These are phyloP conservation scores for Coniochaeta hoffmannii DNA, from an alignment of 2,329 filamentous ascomycete genomes.

Conservation along the genomic window DNA sequence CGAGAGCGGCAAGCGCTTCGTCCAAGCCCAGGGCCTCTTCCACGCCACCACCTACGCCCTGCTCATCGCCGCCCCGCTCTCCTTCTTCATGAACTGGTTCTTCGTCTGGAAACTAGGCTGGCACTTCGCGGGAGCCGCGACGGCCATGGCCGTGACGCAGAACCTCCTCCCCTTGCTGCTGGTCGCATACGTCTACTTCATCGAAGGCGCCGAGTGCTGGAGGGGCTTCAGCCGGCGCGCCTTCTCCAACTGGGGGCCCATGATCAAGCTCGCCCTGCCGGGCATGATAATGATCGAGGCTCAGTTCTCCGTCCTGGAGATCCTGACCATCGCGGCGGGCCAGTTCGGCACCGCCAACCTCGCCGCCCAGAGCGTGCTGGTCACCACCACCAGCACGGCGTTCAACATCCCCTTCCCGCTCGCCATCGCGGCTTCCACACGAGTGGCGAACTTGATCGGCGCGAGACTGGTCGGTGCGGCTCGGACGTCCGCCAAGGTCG, in stretches of 20 bases:
- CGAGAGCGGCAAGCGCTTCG: conserved; percentile 66
- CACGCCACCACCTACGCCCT: conserved; percentile 46
- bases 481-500: conserved; percentile 72
- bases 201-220: conserved; percentile 72
- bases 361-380: conserved; percentile 80
- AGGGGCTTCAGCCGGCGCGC: conserved; percentile 66
- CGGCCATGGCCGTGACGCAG: conserved; percentile 69
- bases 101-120: conserved; percentile 63
- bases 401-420: conserved; percentile 93
- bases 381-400: conserved; percentile 69
- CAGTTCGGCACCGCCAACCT: conserved; percentile 73
- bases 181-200: conserved; percentile 64
- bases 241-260: conserved; percentile 69
- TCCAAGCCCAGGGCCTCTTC: conserved; percentile 72
- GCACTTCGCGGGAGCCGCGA: conserved; percentile 71
- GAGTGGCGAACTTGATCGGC: conserved; percentile 87
- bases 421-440: conserved; percentile 79
- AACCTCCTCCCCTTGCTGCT: conserved; percentile 67
- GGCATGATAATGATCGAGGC: conserved; percentile 92
- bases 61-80: conserved; percentile 51
- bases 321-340: conserved; percentile 75
- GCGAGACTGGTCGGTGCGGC: conserved; percentile 76
- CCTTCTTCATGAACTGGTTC: conserved; percentile 66
- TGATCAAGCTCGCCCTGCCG: conserved; percentile 81
- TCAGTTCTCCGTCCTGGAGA: conserved; percentile 88